These are phyloP conservation scores for Prunus mongolica DNA, from an alignment of 306 rosid genomes.

Conservation along the genomic window DNA sequence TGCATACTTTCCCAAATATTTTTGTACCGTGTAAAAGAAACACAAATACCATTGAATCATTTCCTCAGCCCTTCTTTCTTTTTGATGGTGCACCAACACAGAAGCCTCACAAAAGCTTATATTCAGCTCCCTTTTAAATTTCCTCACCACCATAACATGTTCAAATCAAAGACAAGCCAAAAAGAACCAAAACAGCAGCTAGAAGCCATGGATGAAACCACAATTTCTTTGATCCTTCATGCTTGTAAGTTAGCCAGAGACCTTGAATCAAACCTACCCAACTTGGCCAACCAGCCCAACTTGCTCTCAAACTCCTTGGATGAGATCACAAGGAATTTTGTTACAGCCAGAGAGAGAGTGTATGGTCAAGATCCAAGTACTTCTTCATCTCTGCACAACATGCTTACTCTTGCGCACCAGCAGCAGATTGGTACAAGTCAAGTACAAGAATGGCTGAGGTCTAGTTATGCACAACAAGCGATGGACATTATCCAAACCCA, in stretches of 20 bases:
- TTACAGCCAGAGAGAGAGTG: conserved; percentile 27
- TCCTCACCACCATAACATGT: neutral
- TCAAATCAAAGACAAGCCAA: conserved; percentile 12
- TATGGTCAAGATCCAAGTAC: neutral
- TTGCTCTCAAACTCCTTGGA: conserved; percentile 31
- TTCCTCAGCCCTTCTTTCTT: neutral
- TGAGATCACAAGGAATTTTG: conserved; percentile 32
- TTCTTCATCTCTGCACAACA: neutral
- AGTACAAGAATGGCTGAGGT: conserved; percentile 34
- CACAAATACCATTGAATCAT: conserved; percentile 4
- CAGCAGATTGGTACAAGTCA: conserved; percentile 21
- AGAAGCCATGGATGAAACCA: conserved; percentile 41
- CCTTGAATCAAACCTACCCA: conserved; percentile 38
- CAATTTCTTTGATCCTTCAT: conserved; percentile 16
- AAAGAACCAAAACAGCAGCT: conserved; percentile 3
- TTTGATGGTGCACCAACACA: conserved; percentile 3
- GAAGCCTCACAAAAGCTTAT: neutral
- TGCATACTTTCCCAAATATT: neutral
- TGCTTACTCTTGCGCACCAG: conserved; percentile 18
- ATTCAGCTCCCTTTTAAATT: conserved; percentile 11
- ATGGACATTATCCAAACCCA: conserved; percentile 26
- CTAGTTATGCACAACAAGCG: conserved; percentile 11
- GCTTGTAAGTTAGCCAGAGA: conserved; percentile 46
- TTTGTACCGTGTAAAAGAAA: conserved; percentile 39
- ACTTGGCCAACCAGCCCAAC: conserved; percentile 29